Base-by-base conservation (phyloP, 2,329 filamentous ascomycete genomes). In the Calonectria pteridis region DNA sequence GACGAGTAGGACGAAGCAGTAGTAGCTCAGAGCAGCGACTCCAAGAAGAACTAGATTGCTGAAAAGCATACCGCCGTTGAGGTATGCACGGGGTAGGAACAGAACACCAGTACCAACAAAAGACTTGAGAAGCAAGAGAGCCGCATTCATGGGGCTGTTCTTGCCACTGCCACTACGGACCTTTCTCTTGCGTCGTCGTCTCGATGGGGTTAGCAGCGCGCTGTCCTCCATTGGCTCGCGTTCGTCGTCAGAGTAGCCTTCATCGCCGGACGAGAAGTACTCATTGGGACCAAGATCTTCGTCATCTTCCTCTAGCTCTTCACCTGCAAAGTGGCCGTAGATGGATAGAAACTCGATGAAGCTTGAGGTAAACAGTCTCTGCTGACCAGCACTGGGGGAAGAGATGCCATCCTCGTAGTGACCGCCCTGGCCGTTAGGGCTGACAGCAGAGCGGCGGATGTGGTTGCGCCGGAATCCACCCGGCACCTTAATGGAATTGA, bases 61-160 rank as follows among this genome's bases (percentile, higher is more conserved):
- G 85, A 99, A 99, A 20, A 98, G 87, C 96, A 99, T 98, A 72
- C 97, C 97, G 68, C 97, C 97, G 81, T 98, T 99, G 76, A 98
- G 90, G 82, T 97, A 99, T 6, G 97, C 96, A 62, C 95, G 93
- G 0, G 96, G 96, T 40, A 98, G 87, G 86, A 98, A 98, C 20
- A 98, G 88, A 11, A 98, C 96, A 70, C 96, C 96, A 0, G 97
- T 99, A 26, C 97, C 97, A 62, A 99, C 97, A 82, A 99, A 99
- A 0, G 96, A 98, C 87, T 99, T 99, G 77, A 99, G 91, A 51
- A 99, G 88, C 68, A 99, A 89, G 78, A 98, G 85, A 14, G 94
- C 93, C 13, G 97, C 96, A 75, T 94, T 94, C 76, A 92, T 93
- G 4, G 94, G 92, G 64, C 91, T 94, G 79, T 95, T 96, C 68